Base-by-base conservation (phyloP, 352 stramenopile species). In the Phytophthora pseudosyringae region DNA sequence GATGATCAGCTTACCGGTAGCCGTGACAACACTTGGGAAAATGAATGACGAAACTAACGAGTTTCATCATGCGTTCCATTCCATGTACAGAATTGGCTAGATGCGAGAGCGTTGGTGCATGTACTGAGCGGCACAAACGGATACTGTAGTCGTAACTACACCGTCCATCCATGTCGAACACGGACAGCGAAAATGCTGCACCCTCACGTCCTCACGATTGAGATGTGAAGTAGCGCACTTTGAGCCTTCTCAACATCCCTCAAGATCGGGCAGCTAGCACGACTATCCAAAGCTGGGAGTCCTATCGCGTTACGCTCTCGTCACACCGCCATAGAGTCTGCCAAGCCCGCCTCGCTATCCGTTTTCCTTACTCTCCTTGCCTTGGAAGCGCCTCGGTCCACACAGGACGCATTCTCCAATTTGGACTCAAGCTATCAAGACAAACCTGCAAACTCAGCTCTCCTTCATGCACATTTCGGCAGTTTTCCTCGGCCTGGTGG, bases 331-430 rank as follows among this genome's bases (percentile, higher is more conserved):
- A 51, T 59, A 54, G 44, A 49, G 40, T 38, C 25, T 59, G 40
- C 47, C 35, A 29, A 65, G 58, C 58, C 36, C 48, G 36, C n/a
- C 47, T 66, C 48, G 54, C 59, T 40, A 15, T 59, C 47, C 5
- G 26, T 8, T 55, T 35, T 44, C 40, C 12, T n/a, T 43, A 13
- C 12, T 49, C 11, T 35, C 43, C 43, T 15, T 39, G 7, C 21
- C 12, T 25, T 35, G 7, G 31, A 11, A 35, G 36, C 15, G 4
- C 4, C 10, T 38, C 1, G 21, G n/a, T 38, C 9, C 13, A n/a
- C 28, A 32, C 4, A 26, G 13, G 9, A 13, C 4, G 18, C 41
- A 67, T 54, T 67, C 26, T 44, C 0, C 59, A 60, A 60, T 43
- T 33, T 67, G 40, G 39, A 4, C 9, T 28, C 18, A 28, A 47